These are phyloP conservation scores for Fusarium newnesense DNA, from an alignment of 2,329 filamentous ascomycete species.

Conservation along the genomic window DNA sequence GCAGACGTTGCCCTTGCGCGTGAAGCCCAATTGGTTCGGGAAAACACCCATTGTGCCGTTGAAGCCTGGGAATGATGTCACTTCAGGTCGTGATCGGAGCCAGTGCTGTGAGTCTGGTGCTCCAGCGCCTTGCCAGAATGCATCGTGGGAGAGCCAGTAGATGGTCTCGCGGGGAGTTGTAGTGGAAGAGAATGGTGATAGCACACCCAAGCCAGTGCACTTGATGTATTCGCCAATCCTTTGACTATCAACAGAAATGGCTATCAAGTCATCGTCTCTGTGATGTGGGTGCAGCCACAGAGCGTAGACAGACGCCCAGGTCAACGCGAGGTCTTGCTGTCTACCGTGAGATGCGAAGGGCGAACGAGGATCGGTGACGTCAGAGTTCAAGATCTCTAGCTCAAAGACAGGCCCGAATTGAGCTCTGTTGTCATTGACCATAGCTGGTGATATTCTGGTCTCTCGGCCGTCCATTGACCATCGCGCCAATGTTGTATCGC, in stretches of 20 bases:
- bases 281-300: constrained; percentile 23
- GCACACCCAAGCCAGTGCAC: constrained; percentile 13
- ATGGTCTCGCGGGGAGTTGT: constrained; percentile 1
- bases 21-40: constrained; percentile 42
- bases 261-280: constrained; percentile 14
- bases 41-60: constrained; percentile 37
- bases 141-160: constrained; percentile 38
- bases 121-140: constrained; percentile 43
- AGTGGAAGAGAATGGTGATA: constrained; percentile 5
- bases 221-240: constrained; percentile 15
- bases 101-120: constrained; percentile 42
- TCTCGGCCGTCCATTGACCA: constrained; percentile 13
- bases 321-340: not conserved
- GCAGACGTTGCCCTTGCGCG: constrained; percentile 43
- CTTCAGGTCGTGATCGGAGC: constrained; percentile 39
- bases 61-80: constrained; percentile 41
- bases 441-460: constrained; percentile 14
- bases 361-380: not conserved
- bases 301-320: constrained; percentile 23
- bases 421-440: constrained; percentile 25
- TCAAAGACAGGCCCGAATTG: not conserved
- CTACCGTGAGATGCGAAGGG: constrained; percentile 3
- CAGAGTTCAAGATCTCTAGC: constrained; percentile 12
- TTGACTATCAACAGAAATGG: constrained; percentile 7
- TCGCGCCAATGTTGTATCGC: not conserved